Evolutionary conservation across 1,139 yeast genomes (phyloP).

Genomic region (Geotrichum phurueaensis): DNA sequence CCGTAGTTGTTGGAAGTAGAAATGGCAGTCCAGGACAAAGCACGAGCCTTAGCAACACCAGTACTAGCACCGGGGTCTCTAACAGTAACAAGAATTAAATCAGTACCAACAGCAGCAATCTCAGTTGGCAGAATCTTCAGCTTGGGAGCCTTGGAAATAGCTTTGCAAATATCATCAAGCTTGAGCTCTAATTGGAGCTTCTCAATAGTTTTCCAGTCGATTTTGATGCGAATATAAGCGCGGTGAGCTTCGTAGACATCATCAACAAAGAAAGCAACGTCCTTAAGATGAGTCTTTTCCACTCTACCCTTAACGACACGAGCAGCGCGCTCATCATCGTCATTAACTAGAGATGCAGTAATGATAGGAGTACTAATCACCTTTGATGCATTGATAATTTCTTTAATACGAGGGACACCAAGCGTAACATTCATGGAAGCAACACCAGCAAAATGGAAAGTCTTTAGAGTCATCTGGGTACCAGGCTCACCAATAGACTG

Average conservation of each 20-base stretch:
- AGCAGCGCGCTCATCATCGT: conserved; percentile 94
- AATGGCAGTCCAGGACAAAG: conserved; percentile 21
- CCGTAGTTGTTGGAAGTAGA: conserved; percentile 39
- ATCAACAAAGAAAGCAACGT: conserved; percentile 82
- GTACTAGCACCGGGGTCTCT: conserved; percentile 48
- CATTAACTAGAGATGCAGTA: conserved; percentile 88
- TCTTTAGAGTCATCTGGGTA: conserved; percentile 96
- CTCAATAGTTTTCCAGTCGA: conserved; percentile 81
- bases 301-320: conserved; percentile 97
- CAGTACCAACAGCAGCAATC: conserved; percentile 61
- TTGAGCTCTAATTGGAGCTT: conserved; percentile 83
- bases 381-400: conserved; percentile 94
- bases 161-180: conserved; percentile 77
- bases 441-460: conserved; percentile 99
- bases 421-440: conserved; percentile 98
- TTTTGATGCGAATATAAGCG: conserved; percentile 73
- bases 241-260: conserved; percentile 82
- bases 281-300: conserved; percentile 84
- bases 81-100: conserved; percentile 72
- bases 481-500: conserved; percentile 99
- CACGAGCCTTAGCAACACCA: conserved; percentile 31
- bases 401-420: conserved; percentile 99
- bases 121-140: conserved; percentile 73
- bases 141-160: conserved; percentile 81
- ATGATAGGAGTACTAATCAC: conserved; percentile 94